Conservation (phyloP, 176 grass and related monocot genomes). For the Aegilops speltoides region DNA sequence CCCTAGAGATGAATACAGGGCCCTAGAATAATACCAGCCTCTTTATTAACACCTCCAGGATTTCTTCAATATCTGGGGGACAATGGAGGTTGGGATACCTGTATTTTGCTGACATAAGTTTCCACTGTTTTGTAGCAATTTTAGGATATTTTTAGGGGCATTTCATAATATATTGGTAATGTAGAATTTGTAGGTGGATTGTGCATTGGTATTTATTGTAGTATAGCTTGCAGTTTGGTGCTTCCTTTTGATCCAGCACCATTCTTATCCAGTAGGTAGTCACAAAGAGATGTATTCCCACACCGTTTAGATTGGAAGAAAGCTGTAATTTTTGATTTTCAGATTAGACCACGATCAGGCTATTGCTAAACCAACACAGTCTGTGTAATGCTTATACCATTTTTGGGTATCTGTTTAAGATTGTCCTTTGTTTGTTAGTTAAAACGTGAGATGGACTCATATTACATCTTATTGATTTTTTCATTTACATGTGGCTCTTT, state of each 20-base stretch:
- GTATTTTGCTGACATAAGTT: neutral
- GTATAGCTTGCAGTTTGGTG: neutral
- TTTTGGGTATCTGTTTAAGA: no score
- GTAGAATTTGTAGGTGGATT: neutral
- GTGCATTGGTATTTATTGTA: neutral
- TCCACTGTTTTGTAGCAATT: neutral
- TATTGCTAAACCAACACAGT: neutral
- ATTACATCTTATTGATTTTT: no score
- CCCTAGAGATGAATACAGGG: constrained; percentile 78
- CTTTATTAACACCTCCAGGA: constrained; percentile 18
- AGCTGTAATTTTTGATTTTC: neutral
- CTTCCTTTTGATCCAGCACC: neutral
- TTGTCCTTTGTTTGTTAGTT: no score
- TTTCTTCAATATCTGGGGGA: constrained; percentile 7
- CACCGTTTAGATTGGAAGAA: neutral
- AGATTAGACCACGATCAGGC: neutral
- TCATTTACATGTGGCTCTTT: neutral
- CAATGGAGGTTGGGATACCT: neutral
- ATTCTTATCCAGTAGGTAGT: neutral
- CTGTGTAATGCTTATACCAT: neutral
- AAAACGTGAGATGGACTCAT: no score
- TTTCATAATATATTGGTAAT: neutral
- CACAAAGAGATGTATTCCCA: neutral
- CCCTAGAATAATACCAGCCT: constrained; percentile 39
- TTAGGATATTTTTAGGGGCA: neutral